Percentiles rank a stretch among this genome's conserved stretches.
These are phyloP conservation scores for Leucocoprinus leucothites DNA, from an alignment of 768 basidiomycete genomes.

Conservation along the genomic window DNA sequence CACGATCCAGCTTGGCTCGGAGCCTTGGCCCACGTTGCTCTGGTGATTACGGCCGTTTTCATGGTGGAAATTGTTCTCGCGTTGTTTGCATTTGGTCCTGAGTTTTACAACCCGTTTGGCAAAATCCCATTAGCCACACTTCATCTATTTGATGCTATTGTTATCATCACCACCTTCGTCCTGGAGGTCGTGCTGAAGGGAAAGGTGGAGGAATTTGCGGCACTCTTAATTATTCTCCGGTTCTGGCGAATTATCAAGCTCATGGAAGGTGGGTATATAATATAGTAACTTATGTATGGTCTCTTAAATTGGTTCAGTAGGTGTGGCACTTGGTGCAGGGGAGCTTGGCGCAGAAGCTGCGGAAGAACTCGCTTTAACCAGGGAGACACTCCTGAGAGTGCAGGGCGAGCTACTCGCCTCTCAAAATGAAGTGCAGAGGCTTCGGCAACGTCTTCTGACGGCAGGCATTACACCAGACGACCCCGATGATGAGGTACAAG, in stretches of 20 bases:
- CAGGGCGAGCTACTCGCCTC: constrained; percentile 40
- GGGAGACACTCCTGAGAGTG: constrained; percentile 43
- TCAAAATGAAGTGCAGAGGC: constrained; percentile 36
- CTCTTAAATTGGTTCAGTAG: constrained; percentile 30
- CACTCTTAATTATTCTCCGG: constrained; percentile 68
- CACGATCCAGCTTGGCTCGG: constrained; percentile 62
- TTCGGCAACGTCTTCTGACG: constrained; percentile 6
- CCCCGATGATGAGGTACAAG: neutral
- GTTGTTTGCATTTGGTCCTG: constrained; percentile 62
- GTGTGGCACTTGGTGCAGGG: constrained; percentile 72
- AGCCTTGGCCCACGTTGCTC: constrained; percentile 57
- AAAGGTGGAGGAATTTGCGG: constrained; percentile 65
- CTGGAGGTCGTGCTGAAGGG: constrained; percentile 71
- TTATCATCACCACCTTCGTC: constrained; percentile 71
- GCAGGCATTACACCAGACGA: constrained; percentile 1
- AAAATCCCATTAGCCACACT: constrained; percentile 50
- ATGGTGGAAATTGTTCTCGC: constrained; percentile 72
- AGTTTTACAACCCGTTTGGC: constrained; percentile 62
- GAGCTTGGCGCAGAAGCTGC: constrained; percentile 59
- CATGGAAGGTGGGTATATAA: constrained; percentile 38
- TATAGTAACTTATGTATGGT: neutral
- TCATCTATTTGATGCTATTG: constrained; percentile 72
- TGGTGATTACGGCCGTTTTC: constrained; percentile 70
- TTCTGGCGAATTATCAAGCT: constrained; percentile 81
- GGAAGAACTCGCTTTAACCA: constrained; percentile 47